Evolutionary conservation across 1,139 yeast species (phyloP).

Genomic region (Cylindricascospora bacillispora): DNA sequence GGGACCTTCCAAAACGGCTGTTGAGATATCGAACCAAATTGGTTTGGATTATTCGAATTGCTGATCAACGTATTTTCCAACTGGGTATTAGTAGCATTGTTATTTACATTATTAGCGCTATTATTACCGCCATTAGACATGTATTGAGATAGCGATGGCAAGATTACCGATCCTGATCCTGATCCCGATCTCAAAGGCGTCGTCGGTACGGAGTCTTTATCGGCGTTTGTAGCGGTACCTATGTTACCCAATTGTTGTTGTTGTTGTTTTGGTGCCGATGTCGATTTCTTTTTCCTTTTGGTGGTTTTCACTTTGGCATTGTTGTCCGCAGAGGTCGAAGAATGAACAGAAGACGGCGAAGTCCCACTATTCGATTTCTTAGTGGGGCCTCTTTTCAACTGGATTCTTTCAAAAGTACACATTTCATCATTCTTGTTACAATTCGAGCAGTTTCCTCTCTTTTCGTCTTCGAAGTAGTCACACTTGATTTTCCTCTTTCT

Average conservation of each 20-base stretch:
- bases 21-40: slow-evolving; percentile 4
- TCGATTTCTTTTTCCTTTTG: slow-evolving; percentile 16
- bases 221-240: slow-evolving; percentile 1
- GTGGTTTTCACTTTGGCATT: slow-evolving; percentile 2
- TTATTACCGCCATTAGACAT: slow-evolving; percentile 11
- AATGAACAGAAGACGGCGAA: slow-evolving; percentile 16
- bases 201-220: slow-evolving; percentile 3
- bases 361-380: slow-evolving; percentile 32
- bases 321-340: slow-evolving; percentile 27
- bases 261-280: slow-evolving; percentile 13
- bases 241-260: slow-evolving; percentile 5
- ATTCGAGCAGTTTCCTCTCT: slow-evolving; percentile 16
- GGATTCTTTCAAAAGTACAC: slow-evolving; percentile 39
- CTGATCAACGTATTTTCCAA: too few species aligned
- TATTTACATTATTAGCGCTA: not conserved
- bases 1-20: slow-evolving; percentile 28
- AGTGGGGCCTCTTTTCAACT: slow-evolving; percentile 65
- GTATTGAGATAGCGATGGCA: slow-evolving; percentile 24
- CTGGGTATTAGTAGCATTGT: not conserved
- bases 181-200: slow-evolving; percentile 10
- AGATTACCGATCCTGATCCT: slow-evolving; percentile 10
- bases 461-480: slow-evolving; percentile 19
- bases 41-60: not conserved
- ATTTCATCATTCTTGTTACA: slow-evolving; percentile 19
- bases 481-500: slow-evolving; percentile 28